Base-by-base conservation (phyloP, 1,284 basidiomycete genomes). In the Phenoliferia sp. region DNA sequence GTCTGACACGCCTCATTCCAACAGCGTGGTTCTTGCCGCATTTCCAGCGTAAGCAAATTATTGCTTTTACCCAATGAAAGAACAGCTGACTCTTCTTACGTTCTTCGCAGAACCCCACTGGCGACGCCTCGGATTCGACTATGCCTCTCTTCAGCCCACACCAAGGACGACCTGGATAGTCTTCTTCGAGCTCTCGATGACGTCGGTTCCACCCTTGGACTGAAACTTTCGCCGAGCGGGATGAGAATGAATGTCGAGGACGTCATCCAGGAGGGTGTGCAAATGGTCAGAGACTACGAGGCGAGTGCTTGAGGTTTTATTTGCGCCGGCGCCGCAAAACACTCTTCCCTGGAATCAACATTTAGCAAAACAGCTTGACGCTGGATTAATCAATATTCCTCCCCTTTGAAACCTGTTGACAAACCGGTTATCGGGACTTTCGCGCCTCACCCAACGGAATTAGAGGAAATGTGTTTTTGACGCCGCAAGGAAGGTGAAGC, bases 161-260 rank as follows among this genome's bases (percentile, higher is more conserved):
- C 95, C 67, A 99, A 99, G 83, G 88, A 94, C 76, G 96, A 99
- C 77, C 87, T 99, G 64, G 95, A 99, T 81, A 82, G 84, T 33
- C 81, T 99, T 36, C 82, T 99, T 56, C 82, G 85, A 54, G 94
- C 95, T 7, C 94, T 90, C 77, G 92, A 97, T 80, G 94, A 98
- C 80, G 83, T 99, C 69, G 95, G 96, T 33, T 87, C 89, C 75
- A 77, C 91, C 35, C 82, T 99, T 65, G 90, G 92, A 78, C 81
- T 99, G 80, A 81, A 81, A 74, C 74, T 81, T 36, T 71, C 69
- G 59, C 75, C 74, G 3, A 77, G 83, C 32, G 60, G 64, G 1
- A 44, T 59, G 22, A 59, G 66, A 31, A 83, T 85, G 52, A 89
- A 93, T 22, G 78, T 97, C 54, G 89, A 97, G 72, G 84, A 90